A percentile compares a stretch with the other conserved stretches of the same genome.
Evolutionary conservation across 2,329 filamentous ascomycete genomes (phyloP).

Genomic region (Blumeria graminis): DNA sequence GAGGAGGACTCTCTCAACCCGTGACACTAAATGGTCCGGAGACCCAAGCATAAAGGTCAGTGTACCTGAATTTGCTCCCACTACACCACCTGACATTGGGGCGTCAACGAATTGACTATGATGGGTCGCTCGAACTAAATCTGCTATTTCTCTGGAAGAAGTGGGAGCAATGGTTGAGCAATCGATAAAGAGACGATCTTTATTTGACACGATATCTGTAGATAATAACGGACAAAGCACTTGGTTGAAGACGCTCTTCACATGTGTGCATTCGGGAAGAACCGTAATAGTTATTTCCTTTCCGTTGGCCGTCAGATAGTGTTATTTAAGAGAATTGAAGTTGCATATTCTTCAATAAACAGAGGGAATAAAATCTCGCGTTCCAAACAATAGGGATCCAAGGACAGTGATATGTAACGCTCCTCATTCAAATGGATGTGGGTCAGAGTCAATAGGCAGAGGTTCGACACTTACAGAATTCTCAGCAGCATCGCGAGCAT

Average conservation of each 20-base stretch:
- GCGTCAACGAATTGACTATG: constrained; percentile 70
- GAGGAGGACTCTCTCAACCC: constrained; percentile 43
- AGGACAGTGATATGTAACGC: no score
- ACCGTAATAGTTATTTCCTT: constrained; percentile 75
- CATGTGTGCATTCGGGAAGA: constrained; percentile 71
- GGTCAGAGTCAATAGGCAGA: not conserved
- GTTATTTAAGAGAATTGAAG: no score
- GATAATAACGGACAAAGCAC: constrained; percentile 32
- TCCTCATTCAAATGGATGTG: not conserved
- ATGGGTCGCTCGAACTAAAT: constrained; percentile 35
- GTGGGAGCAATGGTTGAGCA: constrained; percentile 88
- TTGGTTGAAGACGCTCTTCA: constrained; percentile 55
- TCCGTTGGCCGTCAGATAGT: not conserved
- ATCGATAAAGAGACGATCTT: constrained; percentile 64
- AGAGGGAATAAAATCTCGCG: not conserved
- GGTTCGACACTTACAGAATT: constrained; percentile 31
- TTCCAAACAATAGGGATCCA: not conserved
- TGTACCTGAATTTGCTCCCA: constrained; percentile 67
- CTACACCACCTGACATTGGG: constrained; percentile 89
- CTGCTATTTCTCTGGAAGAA: constrained; percentile 56
- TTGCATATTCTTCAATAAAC: no score
- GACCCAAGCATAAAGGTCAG: constrained; percentile 91
- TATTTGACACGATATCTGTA: not conserved
- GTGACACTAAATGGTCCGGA: constrained; percentile 31
- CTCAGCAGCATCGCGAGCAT: constrained; percentile 37